Evolutionary conservation across 108 stramenopile genomes (phyloP).

Genomic region (Skeletonema marinoi): DNA sequence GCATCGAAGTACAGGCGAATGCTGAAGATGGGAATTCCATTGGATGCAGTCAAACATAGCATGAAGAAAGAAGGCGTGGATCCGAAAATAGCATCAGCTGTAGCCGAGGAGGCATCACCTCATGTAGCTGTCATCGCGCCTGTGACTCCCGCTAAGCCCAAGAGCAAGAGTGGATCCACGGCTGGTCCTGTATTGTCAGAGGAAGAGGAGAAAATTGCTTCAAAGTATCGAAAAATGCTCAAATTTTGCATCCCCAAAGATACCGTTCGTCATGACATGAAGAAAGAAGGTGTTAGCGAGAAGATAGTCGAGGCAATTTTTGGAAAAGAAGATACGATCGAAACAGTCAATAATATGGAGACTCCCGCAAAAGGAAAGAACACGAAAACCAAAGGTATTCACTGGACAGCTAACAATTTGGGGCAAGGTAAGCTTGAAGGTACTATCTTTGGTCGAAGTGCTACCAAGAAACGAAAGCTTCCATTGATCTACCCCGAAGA

Average conservation of each 20-base stretch:
- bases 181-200: neutral
- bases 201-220: conserved; percentile 55
- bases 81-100: conserved; percentile 51
- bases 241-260: conserved; percentile 74
- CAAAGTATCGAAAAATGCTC: conserved; percentile 59
- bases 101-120: conserved; percentile 27
- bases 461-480: conserved; percentile 56
- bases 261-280: conserved; percentile 74
- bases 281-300: conserved; percentile 66
- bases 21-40: conserved; percentile 79
- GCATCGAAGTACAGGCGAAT: conserved; percentile 70
- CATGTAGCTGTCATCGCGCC: neutral
- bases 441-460: conserved; percentile 47
- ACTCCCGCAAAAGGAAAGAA: conserved; percentile 17
- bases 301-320: conserved; percentile 76
- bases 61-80: conserved; percentile 71
- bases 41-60: conserved; percentile 75
- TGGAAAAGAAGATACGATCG: conserved; percentile 44
- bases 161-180: conserved; percentile 2
- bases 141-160: neutral
- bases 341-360: neutral
- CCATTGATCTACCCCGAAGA: conserved; percentile 42
- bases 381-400: conserved; percentile 62
- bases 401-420: conserved; percentile 76
- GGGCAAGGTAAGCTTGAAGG: conserved; percentile 65